Evolutionary conservation across 2,329 filamentous ascomycete species (phyloP), one percentile per base, ranked within the genome.

Genomic region (Aaosphaeria arxii): DNA sequence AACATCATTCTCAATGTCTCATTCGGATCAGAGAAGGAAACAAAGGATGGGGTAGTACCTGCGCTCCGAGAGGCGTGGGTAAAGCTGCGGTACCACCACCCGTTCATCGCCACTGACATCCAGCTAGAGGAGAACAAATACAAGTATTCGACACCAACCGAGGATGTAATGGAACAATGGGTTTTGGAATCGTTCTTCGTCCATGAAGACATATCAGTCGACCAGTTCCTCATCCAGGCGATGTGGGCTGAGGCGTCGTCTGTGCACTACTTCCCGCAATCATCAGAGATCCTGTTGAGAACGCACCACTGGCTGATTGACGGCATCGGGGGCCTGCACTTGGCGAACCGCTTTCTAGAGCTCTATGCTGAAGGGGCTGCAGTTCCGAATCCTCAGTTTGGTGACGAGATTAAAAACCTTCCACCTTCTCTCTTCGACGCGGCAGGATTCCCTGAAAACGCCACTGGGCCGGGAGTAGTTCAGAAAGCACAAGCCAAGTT

Each of bases 271-370:
- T 46, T 46, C 30, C 44, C 44, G 28, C 36, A 46, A 5, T 46
- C 44, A 32, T 42, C 44, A 9, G 13, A 46, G 35, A 42, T 46
- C 29, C 36, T 46, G 38, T 31, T 46, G 44, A 6, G 44, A n/a
- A 46, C 44, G 28, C 44, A 46, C 30, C 44, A 46, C 30, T 46
- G 44, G 44, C 39, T 46, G 36, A 29, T 46, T 31, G 44, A 46
- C 42, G 44, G 44, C 17, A 29, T 46, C 17, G 44, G 44, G 13
- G 44, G 38, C 29, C 42, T 46, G 29, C 44, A 46, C 42, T 39
- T 46, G 17, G 44, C 44, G 29, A 42, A 46, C 30, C 44, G 44
- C 29, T 46, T 46, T 30, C 39, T 42, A 32, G 44, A 46, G 28
- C 38, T 46, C 11, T 46, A 42, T 42, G 36, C 38, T 17, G 17